Evolutionary conservation across 163 green algal species (phyloP).

Genomic region (Chloromonas sp.): DNA sequence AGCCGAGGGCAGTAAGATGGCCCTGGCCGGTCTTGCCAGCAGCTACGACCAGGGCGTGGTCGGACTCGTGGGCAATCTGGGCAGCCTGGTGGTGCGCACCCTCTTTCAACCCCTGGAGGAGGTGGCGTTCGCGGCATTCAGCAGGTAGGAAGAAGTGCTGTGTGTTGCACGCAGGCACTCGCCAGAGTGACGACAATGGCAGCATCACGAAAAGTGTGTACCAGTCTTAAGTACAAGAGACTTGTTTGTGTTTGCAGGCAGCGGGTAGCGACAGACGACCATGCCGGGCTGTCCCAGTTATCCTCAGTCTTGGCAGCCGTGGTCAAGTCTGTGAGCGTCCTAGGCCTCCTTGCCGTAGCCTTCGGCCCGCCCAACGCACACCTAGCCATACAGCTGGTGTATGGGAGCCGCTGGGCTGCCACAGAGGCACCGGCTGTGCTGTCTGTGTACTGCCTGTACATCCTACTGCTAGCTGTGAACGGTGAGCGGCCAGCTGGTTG

Average conservation of each 20-base stretch:
- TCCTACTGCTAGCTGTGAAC: constrained; percentile 72
- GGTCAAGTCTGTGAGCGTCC: constrained; percentile 42
- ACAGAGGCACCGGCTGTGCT: constrained; percentile 67
- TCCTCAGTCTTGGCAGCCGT: constrained; percentile 43
- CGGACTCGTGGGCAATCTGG: constrained; percentile 79
- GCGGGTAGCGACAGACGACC: not conserved
- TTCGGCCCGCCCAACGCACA: constrained; percentile 79
- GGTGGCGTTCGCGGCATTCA: constrained; percentile 81
- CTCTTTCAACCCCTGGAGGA: constrained; percentile 86
- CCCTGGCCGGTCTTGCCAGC: constrained; percentile 56
- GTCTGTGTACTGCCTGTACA: constrained; percentile 67
- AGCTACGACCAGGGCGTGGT: constrained; percentile 68
- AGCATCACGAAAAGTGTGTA: not conserved
- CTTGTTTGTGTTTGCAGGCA: not conserved
- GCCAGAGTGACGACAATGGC: not conserved
- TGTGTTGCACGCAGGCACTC: not conserved
- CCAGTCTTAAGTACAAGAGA: not conserved
- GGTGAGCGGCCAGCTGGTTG: constrained; percentile 21
- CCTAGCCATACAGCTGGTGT: constrained; percentile 64
- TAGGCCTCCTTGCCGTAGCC: constrained; percentile 57
- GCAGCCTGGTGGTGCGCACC: constrained; percentile 76
- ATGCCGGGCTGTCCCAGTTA: constrained; percentile 19
- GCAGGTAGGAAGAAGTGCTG: constrained; percentile 20
- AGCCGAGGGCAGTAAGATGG: constrained; percentile 81
- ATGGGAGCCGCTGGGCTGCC: constrained; percentile 60